These are phyloP conservation scores for Aspergillus brasiliensis DNA, from an alignment of 2,329 filamentous ascomycete species.

Conservation along the genomic window DNA sequence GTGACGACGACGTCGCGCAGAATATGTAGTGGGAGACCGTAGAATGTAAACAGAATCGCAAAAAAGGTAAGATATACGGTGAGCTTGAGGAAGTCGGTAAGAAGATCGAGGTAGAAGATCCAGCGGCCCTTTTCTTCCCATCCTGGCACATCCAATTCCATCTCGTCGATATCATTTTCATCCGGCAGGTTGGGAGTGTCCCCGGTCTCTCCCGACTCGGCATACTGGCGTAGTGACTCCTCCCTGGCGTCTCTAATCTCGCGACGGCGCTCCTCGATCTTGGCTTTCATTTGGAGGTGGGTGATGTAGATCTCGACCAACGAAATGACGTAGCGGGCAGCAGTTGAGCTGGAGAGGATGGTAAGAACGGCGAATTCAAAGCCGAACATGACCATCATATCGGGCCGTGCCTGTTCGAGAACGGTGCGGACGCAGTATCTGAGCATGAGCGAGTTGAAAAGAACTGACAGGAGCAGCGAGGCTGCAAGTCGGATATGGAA, in stretches of 20 bases:
- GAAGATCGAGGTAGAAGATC: conserved; percentile 82
- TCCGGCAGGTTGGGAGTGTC: conserved; percentile 54
- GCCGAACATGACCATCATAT: conserved; percentile 99
- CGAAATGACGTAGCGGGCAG: conserved; percentile 75
- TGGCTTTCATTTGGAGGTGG: conserved; percentile 70
- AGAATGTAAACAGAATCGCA: conserved; percentile 87
- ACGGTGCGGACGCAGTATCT: conserved; percentile 80
- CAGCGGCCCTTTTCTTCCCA: conserved; percentile 97
- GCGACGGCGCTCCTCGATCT: conserved; percentile 67
- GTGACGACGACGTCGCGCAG: conserved; percentile 95
- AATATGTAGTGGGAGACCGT: conserved; percentile 94
- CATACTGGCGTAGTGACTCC: conserved; percentile 47
- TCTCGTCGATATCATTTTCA: conserved; percentile 81
- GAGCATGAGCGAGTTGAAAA: conserved; percentile 79
- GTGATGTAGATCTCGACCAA: conserved; percentile 76
- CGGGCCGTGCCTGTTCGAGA: conserved; percentile 82
- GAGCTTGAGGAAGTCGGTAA: conserved; percentile 88
- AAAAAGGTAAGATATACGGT: conserved; percentile 91
- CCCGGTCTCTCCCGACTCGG: conserved; percentile 39
- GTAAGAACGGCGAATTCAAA: conserved; percentile 93
- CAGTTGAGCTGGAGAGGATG: conserved; percentile 78
- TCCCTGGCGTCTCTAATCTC: conserved; percentile 63
- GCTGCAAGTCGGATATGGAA: conserved; percentile 82
- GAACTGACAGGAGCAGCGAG: conserved; percentile 75
- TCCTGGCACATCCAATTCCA: conserved; percentile 91